A percentile compares a stretch with the other conserved stretches of the same genome.
phyloP scores from a whole-genome alignment of 768 basidiomycete genomes.

The Russula emetica region DNA sequence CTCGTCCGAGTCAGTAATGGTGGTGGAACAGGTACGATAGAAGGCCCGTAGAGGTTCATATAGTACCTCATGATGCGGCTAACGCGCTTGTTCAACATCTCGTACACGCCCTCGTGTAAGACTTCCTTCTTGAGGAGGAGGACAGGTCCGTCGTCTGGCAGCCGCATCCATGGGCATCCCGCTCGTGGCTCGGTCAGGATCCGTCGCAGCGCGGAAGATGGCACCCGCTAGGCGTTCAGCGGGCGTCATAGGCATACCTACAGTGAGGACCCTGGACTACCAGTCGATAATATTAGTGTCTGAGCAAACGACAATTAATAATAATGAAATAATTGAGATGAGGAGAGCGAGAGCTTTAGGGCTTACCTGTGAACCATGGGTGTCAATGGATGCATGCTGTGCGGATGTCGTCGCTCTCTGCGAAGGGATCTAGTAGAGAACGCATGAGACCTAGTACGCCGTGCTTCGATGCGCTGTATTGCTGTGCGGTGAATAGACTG shows the following conservation, averaged over 20 bases:
- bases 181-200: conserved; percentile 42
- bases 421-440: conserved; percentile 39
- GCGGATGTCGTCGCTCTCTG: conserved; percentile 40
- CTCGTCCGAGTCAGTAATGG: no score
- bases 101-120: conserved; percentile 50
- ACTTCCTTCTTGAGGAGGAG: conserved; percentile 45
- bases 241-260: conserved; percentile 48
- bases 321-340: background rate
- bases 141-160: conserved; percentile 49
- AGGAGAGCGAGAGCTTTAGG: no score
- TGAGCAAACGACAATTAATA: conserved; percentile 21
- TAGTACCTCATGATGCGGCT: background rate
- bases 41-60: background rate
- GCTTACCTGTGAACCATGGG: conserved; percentile 51
- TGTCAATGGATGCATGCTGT: conserved; percentile 47
- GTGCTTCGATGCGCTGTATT: conserved; percentile 54
- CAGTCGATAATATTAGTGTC: conserved; percentile 47
- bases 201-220: conserved; percentile 49
- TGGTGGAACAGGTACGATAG: no score
- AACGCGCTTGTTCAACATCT: conserved; percentile 41
- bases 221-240: conserved; percentile 47
- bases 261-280: conserved; percentile 41
- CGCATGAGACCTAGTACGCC: conserved; percentile 52
- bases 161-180: conserved; percentile 46
- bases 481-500: conserved; percentile 40